These are phyloP conservation scores for Glutinoglossum americanum DNA, from an alignment of 495 filamentous ascomycete species.

Conservation along the genomic window DNA sequence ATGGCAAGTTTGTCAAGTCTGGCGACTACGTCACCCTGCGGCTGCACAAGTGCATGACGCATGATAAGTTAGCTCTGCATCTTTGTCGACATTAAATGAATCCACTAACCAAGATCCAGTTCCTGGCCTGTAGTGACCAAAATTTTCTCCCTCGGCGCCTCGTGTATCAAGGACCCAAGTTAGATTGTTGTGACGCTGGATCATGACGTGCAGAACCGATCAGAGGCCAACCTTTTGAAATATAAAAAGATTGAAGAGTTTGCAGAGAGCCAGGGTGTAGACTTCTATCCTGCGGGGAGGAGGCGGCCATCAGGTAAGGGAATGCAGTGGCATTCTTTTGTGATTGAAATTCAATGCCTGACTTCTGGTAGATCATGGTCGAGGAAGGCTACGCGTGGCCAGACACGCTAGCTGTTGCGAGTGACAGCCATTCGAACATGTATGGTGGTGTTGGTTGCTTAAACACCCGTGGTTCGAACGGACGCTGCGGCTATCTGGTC, in stretches of 20 bases:
- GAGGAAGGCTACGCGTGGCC: constrained; percentile 71
- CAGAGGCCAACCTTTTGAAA: constrained; percentile 61
- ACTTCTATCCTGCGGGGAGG: constrained; percentile 63
- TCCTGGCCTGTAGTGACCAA: constrained; percentile 69
- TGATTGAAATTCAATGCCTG: too few species aligned
- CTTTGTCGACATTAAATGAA: too few species aligned
- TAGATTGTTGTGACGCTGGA: constrained; percentile 84
- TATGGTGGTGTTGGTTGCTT: constrained; percentile 66
- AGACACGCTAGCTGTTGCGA: constrained; percentile 62
- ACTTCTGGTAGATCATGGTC: too few species aligned
- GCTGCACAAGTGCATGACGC: constrained; percentile 65
- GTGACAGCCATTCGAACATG: constrained; percentile 65
- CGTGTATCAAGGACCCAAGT: constrained; percentile 41
- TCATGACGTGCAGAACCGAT: constrained; percentile 83
- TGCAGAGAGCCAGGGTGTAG: constrained; percentile 56
- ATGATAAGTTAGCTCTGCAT: too few species aligned
- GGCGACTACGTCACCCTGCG: constrained; percentile 71
- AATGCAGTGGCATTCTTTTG: too few species aligned
- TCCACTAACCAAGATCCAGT: constrained; percentile 2
- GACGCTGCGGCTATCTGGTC: constrained; percentile 79
- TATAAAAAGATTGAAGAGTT: constrained; percentile 75
- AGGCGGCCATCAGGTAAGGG: constrained; percentile 77
- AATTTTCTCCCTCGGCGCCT: constrained; percentile 75
- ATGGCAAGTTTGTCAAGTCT: constrained; percentile 45
- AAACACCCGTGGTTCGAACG: constrained; percentile 66